Base-by-base conservation (phyloP, 495 filamentous ascomycete species). In the Penicillium chermesinum region DNA sequence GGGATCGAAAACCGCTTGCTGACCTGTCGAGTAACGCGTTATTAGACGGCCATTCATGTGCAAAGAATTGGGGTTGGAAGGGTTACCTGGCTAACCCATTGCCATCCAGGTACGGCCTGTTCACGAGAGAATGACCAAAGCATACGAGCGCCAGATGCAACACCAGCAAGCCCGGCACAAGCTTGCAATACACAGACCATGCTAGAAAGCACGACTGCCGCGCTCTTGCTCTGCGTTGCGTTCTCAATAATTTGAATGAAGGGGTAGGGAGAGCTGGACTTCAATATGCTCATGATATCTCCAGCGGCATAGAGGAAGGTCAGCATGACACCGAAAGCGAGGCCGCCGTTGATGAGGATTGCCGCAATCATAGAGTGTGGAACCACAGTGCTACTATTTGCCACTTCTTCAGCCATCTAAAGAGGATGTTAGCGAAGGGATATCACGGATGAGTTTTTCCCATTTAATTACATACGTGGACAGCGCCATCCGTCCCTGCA, bases 401-500 rank as follows among this genome's bases (percentile, higher is more conserved):
- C 38, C 7, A 40, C 38, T 40, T 40, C 38, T 20, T 40, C 38
- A 17, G 38, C 38, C 38, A 40, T 40, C 38, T 40, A 40, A 20
- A 19, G 1, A 3, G 15, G 6, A 6, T 6, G 38, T 40, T 40
- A 40, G 38, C 13, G 20, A 20, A 5, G 17, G n/a, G 20, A 7
- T 12, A 10, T 16, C 2, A 10, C 13, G 20, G n/a, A 38, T 14
- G 15, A 4, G 36, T 18, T 7, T 7, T 15, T 3, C 36, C n/a
- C 14, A 14, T 30, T 30, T 10, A 40, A 19, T 7, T 40, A 19
- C 38, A 18, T 7, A 40, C 38, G 13, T 40, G 38, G 2, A 40
- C 38, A 19, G 38, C 38, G 38, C 38, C 38, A 40, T 40, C 38
- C 7, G 38, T 40, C 10, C 38, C 38, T 40, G 20, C 12, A 15